Conservation (phyloP, 805 yeast genomes). For the Schizosaccharomyces osmophilus region DNA sequence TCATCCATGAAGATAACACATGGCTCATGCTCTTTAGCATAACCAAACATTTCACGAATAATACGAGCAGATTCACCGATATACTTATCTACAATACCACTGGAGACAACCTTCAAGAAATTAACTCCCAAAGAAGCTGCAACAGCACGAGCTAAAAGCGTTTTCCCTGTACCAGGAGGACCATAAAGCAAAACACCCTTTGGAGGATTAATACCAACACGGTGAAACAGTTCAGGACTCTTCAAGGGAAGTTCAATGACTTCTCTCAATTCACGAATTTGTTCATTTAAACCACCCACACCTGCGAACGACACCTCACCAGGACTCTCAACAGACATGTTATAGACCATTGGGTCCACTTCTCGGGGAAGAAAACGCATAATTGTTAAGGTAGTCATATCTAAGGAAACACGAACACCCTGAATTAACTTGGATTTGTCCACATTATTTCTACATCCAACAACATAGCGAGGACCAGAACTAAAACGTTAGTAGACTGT, state of each 20-base stretch:
- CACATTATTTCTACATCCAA: constrained; percentile 86
- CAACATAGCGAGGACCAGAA: constrained; percentile 91
- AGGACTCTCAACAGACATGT: constrained; percentile 95
- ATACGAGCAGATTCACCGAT: constrained; percentile 94
- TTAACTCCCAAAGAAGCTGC: constrained; percentile 97
- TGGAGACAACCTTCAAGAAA: constrained; percentile 92
- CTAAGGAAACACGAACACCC: constrained; percentile 89
- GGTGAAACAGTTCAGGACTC: constrained; percentile 81
- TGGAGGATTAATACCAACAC: constrained; percentile 97
- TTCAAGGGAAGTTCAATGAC: constrained; percentile 91
- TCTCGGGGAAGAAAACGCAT: constrained; percentile 95
- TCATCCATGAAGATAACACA: constrained; percentile 97
- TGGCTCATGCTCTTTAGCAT: constrained; percentile 93
- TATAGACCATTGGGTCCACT: constrained; percentile 92
- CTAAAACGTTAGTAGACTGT: not conserved
- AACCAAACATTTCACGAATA: constrained; percentile 92
- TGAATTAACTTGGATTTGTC: constrained; percentile 61
- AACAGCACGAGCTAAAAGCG: constrained; percentile 85
- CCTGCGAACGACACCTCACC: constrained; percentile 87
- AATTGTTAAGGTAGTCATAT: constrained; percentile 90
- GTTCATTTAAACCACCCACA: constrained; percentile 89
- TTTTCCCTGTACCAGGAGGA: constrained; percentile 97
- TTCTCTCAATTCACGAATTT: constrained; percentile 86
- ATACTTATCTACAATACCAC: constrained; percentile 92
- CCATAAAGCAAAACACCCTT: constrained; percentile 92